Conservation (phyloP, 352 stramenopile genomes). For the Pythium monospermum region DNA sequence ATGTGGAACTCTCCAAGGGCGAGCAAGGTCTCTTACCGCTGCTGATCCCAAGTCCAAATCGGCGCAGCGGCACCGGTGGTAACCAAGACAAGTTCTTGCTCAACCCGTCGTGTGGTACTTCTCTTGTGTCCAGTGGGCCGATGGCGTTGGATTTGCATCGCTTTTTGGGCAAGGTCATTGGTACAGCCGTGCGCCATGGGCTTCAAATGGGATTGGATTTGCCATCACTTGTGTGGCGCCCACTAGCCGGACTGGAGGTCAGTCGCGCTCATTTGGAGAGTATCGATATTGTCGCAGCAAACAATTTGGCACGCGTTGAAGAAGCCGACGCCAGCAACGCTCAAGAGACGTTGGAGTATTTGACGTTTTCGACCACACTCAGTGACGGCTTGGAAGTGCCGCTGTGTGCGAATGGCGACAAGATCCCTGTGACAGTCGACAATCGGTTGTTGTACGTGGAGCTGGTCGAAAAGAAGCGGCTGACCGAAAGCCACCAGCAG, state of each 20-base stretch:
- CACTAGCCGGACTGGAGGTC: constrained; percentile 76
- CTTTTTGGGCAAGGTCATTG: constrained; percentile 96
- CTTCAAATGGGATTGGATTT: constrained; percentile 93
- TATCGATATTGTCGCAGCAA: constrained; percentile 67
- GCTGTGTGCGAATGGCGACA: constrained; percentile 63
- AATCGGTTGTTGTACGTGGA: constrained; percentile 62
- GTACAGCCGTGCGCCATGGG: constrained; percentile 93
- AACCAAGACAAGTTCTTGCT: constrained; percentile 92
- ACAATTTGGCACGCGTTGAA: constrained; percentile 65
- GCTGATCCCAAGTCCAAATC: constrained; percentile 87
- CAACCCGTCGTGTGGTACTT: constrained; percentile 78
- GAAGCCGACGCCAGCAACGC: constrained; percentile 32
- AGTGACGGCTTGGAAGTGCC: constrained; percentile 77
- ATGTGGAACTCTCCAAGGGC: constrained; percentile 79
- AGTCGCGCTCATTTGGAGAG: constrained; percentile 70
- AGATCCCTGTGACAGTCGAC: constrained; percentile 51
- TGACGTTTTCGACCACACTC: constrained; percentile 73
- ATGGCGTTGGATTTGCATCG: constrained; percentile 92
- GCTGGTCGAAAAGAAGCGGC: constrained; percentile 58
- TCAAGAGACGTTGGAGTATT: constrained; percentile 57
- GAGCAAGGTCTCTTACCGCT: constrained; percentile 85
- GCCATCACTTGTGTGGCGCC: constrained; percentile 82
- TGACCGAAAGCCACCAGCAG: constrained; percentile 80
- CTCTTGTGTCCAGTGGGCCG: constrained; percentile 72
- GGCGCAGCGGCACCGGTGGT: constrained; percentile 73